Base-by-base conservation (phyloP, 2,329 filamentous ascomycete species). In the Rutstroemia sp. region DNA sequence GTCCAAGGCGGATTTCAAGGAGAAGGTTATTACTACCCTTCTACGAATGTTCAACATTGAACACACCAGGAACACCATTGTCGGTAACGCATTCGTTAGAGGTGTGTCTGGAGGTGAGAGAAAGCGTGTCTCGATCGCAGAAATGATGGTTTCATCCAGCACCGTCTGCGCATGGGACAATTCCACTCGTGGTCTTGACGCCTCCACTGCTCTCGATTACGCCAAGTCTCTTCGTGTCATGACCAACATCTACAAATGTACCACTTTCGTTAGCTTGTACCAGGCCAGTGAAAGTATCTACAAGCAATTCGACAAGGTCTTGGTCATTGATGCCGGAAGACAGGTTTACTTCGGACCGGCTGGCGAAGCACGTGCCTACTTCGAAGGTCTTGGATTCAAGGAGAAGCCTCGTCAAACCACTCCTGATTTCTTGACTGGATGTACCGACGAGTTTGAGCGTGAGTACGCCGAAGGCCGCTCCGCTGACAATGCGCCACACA, bases 121-220 rank as follows among this genome's bases (percentile, higher is more conserved):
- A 38, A 92, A 92, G 69, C 85, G 88, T 66, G 88, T 90, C 8
- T 86, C 83, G 21, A 90, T 92, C 61, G 86, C 87, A 1, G 88
- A 92, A 70, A 88, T 86, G 0, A 72, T 92, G 21, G 84, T 87
- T 4, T 86, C 86, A 6, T 86, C 88, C 69, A 83, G 83, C 0
- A 83, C 85, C 0, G 84, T 92, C 1, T 82, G 87, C 36, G 86
- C 84, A 34, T 92, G 87, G 86, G 88, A 92, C 63, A 92, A 92
- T 69, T 86, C 82, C 0, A 92, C 88, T 0, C 77, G 88, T 49
- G 89, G 89, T 17, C 74, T 92, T 0, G 88, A 94, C 67, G 85
- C 87, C 1, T 88, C 84, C 1, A 92, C 88, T 0, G 89, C 88
- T 4, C 75, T 92, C 4, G 88, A 92, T 65, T 92, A 89, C 63